Conservation (phyloP, 371 early-diverging fungal genomes). For the Lichtheimia ramosa region DNA sequence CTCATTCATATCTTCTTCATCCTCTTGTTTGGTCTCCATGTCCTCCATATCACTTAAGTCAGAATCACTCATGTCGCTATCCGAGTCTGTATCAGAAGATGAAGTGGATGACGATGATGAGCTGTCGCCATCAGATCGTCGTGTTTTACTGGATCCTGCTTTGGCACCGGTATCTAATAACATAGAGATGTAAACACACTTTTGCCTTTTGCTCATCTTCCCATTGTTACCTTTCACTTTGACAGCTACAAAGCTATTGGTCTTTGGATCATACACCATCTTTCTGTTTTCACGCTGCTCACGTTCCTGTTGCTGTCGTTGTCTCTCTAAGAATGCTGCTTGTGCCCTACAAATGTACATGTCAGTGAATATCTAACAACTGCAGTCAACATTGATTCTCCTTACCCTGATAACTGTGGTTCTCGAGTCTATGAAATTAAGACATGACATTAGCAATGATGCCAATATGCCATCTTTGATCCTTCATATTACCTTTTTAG, state of each 20-base stretch:
- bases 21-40: conserved; percentile 1
- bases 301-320: conserved; percentile 31
- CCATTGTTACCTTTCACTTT: conserved; percentile 32
- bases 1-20: conserved; percentile 10
- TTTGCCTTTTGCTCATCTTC: neutral
- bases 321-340: conserved; percentile 39
- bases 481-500: conserved; percentile 25
- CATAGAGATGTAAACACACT: neutral
- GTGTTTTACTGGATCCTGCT: neutral
- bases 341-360: conserved; percentile 29
- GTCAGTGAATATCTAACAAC: too few species aligned
- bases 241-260: conserved; percentile 42
- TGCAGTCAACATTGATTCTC: neutral
- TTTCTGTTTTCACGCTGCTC: conserved; percentile 40
- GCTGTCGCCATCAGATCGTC: neutral
- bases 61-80: conserved; percentile 6
- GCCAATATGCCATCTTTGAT: neutral
- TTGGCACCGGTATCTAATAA: conserved; percentile 1
- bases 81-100: too few species aligned
- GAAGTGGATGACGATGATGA: neutral
- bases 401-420: neutral
- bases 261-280: conserved; percentile 47
- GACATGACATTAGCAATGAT: neutral
- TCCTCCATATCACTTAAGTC: conserved; percentile 13
- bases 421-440: neutral